Evolutionary conservation across 371 early-diverging fungal species (phyloP).

Genomic region (Apophysomyces variabilis): DNA sequence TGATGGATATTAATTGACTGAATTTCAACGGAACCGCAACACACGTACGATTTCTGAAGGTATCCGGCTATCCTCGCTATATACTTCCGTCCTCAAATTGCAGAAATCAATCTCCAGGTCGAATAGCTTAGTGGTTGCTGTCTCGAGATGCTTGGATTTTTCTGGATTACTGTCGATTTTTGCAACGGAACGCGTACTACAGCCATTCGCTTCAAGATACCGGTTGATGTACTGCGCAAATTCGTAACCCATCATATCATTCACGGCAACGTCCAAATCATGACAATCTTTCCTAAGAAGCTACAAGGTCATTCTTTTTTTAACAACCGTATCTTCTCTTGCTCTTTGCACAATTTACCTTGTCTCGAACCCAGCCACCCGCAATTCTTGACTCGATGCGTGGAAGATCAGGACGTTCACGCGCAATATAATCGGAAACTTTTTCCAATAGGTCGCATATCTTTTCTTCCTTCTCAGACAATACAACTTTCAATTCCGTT

Average conservation of each 20-base stretch:
- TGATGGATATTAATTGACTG: conserved; percentile 27
- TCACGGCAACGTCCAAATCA: conserved; percentile 97
- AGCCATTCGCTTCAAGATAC: conserved; percentile 62
- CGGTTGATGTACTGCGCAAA: conserved; percentile 85
- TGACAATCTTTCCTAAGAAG: conserved; percentile 87
- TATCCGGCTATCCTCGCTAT: conserved; percentile 84
- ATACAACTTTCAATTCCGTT: conserved; percentile 38
- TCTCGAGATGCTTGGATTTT: conserved; percentile 98
- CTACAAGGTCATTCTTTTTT: conserved; percentile 37
- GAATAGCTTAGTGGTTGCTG: conserved; percentile 89
- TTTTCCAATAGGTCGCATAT: conserved; percentile 67
- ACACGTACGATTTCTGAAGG: conserved; percentile 70
- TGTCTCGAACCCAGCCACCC: conserved; percentile 99
- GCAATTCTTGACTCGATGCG: conserved; percentile 86
- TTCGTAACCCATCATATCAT: conserved; percentile 94
- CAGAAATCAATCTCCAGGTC: conserved; percentile 95
- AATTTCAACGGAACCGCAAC: not conserved
- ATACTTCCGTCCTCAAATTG: conserved; percentile 93
- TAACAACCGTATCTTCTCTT: not conserved
- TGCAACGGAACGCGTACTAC: conserved; percentile 62
- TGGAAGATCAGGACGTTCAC: conserved; percentile 52
- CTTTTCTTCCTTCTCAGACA: conserved; percentile 60
- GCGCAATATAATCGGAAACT: conserved; percentile 61
- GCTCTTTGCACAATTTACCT: conserved; percentile 54
- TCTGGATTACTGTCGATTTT: conserved; percentile 96